Conservation (phyloP, 2,329 filamentous ascomycete species). For the Polychaeton citri region DNA sequence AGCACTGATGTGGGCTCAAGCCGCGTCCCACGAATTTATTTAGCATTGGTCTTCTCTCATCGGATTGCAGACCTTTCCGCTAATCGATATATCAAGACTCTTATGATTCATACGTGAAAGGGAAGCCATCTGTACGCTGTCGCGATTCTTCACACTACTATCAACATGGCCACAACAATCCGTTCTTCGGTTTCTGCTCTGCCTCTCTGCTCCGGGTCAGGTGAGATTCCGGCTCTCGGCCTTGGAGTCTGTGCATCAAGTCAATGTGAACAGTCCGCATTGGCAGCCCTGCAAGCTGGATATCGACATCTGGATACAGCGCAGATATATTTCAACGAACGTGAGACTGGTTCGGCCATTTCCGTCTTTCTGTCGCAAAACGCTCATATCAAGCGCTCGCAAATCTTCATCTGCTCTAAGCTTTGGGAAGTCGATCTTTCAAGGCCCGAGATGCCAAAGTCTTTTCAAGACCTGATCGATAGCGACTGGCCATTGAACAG, state of each 20-base stretch:
- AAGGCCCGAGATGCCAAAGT: slow-evolving; percentile 6
- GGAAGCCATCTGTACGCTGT: too few species aligned
- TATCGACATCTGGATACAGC: slow-evolving; percentile 53
- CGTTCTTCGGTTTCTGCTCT: too few species aligned
- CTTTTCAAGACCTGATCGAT: slow-evolving; percentile 7
- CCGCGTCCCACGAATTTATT: too few species aligned
- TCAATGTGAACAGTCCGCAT: slow-evolving; percentile 37
- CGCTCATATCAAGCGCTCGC: slow-evolving; percentile 1
- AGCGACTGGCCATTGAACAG: slow-evolving; percentile 1
- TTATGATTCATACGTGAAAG: too few species aligned
- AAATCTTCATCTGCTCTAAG: slow-evolving; percentile 6
- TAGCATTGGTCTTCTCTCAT: too few species aligned
- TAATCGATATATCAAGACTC: too few species aligned
- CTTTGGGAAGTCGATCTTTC: slow-evolving; percentile 5
- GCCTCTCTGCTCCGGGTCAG: slow-evolving; percentile 33
- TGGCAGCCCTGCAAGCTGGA: slow-evolving; percentile 23
- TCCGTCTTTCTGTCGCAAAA: slow-evolving; percentile 1
- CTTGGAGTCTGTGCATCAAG: slow-evolving; percentile 55
- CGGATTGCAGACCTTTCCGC: too few species aligned
- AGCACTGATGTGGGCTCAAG: too few species aligned
- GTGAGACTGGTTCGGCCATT: slow-evolving; percentile 6
- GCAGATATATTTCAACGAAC: slow-evolving; percentile 54
- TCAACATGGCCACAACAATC: too few species aligned
- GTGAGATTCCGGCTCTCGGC: slow-evolving; percentile 48
- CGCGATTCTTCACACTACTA: too few species aligned